Percentiles rank a stretch among this genome's conserved stretches.
Evolutionary conservation across 2,329 filamentous ascomycete species (phyloP).

Genomic region (Pseudocercospora musae): DNA sequence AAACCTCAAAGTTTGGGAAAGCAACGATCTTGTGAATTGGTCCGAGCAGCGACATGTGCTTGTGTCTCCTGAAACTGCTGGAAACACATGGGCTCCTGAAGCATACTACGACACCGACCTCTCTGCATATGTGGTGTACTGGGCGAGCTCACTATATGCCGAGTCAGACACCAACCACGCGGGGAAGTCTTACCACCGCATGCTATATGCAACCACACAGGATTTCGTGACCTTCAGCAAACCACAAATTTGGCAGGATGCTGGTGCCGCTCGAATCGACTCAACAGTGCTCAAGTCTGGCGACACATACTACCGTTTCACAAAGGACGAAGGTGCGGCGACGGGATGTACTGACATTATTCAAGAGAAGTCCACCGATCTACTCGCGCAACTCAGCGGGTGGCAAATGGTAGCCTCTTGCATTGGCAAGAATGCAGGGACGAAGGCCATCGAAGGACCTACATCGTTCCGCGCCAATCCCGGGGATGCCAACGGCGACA

Average conservation of each 20-base stretch:
- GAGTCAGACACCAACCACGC: constrained; percentile 49
- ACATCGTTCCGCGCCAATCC: constrained; percentile 53
- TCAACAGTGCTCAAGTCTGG: constrained; percentile 49
- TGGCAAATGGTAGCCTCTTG: constrained; percentile 50
- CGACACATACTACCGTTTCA: constrained; percentile 51
- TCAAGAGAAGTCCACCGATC: constrained; percentile 46
- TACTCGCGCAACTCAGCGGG: constrained; percentile 41
- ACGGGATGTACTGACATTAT: constrained; percentile 56
- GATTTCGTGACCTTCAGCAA: constrained; percentile 54
- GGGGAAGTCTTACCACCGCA: constrained; percentile 51
- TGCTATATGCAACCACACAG: constrained; percentile 56
- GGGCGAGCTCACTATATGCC: constrained; percentile 48
- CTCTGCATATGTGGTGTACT: constrained; percentile 49
- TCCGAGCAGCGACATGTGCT: constrained; percentile 50
- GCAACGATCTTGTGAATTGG: constrained; percentile 51
- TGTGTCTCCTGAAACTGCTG: constrained; percentile 49
- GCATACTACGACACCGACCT: constrained; percentile 52
- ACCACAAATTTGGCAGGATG: constrained; percentile 53
- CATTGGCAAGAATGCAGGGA: constrained; percentile 52
- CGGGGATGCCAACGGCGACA: constrained; percentile 50
- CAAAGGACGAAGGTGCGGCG: constrained; percentile 51
- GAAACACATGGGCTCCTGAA: constrained; percentile 57
- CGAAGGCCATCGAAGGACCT: constrained; percentile 50
- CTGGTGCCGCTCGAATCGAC: constrained; percentile 52
- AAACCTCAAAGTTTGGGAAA: constrained; percentile 55